These are phyloP conservation scores for Apodospora peruviana DNA, from an alignment of 495 filamentous ascomycete genomes.

Conservation along the genomic window DNA sequence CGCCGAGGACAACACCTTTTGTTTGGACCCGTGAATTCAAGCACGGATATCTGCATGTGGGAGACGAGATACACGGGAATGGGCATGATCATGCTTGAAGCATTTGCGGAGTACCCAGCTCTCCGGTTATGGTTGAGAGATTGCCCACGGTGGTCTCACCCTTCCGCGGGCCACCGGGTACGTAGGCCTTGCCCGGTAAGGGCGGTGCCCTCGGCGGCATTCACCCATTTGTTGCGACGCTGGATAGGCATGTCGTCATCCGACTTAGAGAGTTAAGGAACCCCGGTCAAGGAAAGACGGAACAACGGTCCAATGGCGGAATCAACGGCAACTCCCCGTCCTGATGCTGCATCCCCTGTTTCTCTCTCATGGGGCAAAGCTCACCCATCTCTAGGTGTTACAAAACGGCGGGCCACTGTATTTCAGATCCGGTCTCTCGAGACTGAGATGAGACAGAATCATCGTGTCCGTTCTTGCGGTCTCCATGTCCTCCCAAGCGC, in stretches of 20 bases:
- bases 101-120: slow-evolving; percentile 8
- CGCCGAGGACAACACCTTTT: slow-evolving; percentile 13
- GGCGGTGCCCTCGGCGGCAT: too few species aligned
- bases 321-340: not conserved
- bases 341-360: not conserved
- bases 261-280: too few species aligned
- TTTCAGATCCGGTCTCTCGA: not conserved
- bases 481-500: not conserved
- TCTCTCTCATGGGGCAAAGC: not conserved
- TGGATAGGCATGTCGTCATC: too few species aligned
- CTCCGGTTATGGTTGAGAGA: slow-evolving; percentile 20
- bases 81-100: slow-evolving; percentile 20
- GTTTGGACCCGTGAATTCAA: slow-evolving; percentile 11
- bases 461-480: not conserved
- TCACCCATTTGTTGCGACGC: too few species aligned
- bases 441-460: not conserved
- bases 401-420: slow-evolving; percentile 1
- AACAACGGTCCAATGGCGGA: not conserved
- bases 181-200: too few species aligned
- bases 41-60: slow-evolving; percentile 22
- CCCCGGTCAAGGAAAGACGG: not conserved
- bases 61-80: slow-evolving; percentile 13
- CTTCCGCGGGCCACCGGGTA: not conserved
- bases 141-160: not conserved
- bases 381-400: not conserved